Conservation (phyloP, 2,329 filamentous ascomycete species). For the Penicillium sp. region DNA sequence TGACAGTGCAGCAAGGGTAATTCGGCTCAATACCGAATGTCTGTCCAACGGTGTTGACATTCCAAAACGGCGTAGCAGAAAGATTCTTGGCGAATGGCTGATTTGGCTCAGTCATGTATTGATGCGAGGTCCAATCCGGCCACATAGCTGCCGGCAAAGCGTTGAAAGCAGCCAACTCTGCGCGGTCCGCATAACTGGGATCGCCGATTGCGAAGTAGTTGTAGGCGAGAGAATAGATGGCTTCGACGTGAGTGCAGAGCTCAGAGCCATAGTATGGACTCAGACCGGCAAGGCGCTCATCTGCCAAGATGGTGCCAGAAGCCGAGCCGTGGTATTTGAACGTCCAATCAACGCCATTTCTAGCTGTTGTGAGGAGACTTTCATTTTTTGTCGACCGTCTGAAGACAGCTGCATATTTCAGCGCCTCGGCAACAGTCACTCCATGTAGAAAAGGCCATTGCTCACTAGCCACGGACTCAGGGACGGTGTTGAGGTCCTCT, state of each 20-base stretch:
- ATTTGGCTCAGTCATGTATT: constrained; percentile 59
- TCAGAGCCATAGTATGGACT: constrained; percentile 50
- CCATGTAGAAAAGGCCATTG: constrained; percentile 48
- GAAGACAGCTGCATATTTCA: constrained; percentile 50
- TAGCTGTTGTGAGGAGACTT: constrained; percentile 41
- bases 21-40: constrained; percentile 57
- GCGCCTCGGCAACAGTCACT: constrained; percentile 50
- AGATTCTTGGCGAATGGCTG: constrained; percentile 53
- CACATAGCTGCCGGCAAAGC: constrained; percentile 55
- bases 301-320: constrained; percentile 53
- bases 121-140: constrained; percentile 58
- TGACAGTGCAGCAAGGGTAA: constrained; percentile 60
- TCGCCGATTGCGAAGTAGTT: constrained; percentile 54
- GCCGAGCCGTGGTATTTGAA: constrained; percentile 51
- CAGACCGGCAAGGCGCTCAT: constrained; percentile 51
- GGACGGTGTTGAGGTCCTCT: constrained; percentile 37
- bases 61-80: constrained; percentile 50
- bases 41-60: constrained; percentile 48
- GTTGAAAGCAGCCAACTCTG: constrained; percentile 58
- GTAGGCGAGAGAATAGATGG: constrained; percentile 54
- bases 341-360: constrained; percentile 50
- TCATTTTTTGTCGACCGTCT: constrained; percentile 50
- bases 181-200: constrained; percentile 53
- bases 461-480: constrained; percentile 30
- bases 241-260: constrained; percentile 55